These are phyloP conservation scores for Camellia granthamiana DNA, from an alignment of 148 eudicot species.

Conservation along the genomic window DNA sequence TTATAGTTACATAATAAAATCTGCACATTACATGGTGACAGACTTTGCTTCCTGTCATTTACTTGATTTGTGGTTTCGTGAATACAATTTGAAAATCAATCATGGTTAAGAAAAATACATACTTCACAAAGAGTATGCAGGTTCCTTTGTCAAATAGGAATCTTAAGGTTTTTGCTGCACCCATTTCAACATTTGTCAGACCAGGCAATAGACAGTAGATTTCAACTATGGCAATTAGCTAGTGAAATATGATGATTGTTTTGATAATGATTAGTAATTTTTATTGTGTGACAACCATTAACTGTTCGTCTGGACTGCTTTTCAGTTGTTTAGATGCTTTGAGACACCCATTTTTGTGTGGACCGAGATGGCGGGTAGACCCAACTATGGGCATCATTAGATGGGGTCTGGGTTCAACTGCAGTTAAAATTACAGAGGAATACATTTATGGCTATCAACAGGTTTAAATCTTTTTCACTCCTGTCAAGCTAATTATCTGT, in stretches of 20 bases:
- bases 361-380: slow-evolving; percentile 88
- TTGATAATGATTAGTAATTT: background rate
- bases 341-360: slow-evolving; percentile 95
- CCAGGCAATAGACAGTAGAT: background rate
- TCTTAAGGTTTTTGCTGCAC: background rate
- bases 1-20: no score
- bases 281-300: background rate
- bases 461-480: slow-evolving; percentile 36
- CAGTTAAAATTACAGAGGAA: slow-evolving; percentile 91
- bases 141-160: background rate
- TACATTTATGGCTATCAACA: slow-evolving; percentile 82
- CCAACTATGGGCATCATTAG: slow-evolving; percentile 84
- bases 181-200: background rate
- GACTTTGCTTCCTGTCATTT: background rate
- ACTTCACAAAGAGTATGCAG: background rate
- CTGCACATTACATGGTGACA: no score
- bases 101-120: background rate
- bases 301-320: slow-evolving; percentile 6
- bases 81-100: background rate
- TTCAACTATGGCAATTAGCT: background rate
- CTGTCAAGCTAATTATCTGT: background rate
- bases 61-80: background rate
- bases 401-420: slow-evolving; percentile 97
- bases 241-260: background rate
- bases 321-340: slow-evolving; percentile 87